Evolutionary conservation across 2,329 filamentous ascomycete species (phyloP), one percentile per base, ranked within the genome.

Genomic region (Colletotrichum somersetense): DNA sequence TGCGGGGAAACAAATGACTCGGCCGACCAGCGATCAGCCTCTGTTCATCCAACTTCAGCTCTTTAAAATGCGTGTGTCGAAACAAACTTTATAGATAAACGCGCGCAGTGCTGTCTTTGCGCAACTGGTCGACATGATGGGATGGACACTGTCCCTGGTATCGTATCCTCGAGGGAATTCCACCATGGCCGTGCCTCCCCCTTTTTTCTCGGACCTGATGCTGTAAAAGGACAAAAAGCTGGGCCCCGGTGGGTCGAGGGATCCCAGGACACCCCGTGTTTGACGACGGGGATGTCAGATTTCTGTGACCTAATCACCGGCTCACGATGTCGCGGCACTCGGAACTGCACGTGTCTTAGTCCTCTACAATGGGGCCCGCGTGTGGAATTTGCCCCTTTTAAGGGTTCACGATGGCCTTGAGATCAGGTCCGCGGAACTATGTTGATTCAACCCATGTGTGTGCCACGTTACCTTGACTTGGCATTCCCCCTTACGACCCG

Each of bases 1-100:
- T 23, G 50, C 38, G 50, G 62, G 26, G 38, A 42, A 8, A 33
- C 10, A 38, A 56, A 30, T 64, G 62, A 64, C 62, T 64, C 62
- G 26, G 18, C 18, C 12, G 55, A 4, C 1, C 18, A 23, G 10
- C n/a, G 38, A 55, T 64, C 62, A 35, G 38, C 50, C 5, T 55
- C 44, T 40, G 26, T 40, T 64, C 33, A 38, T 44, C 23, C 50
- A 11, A 64, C 62, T 46, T 56, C 50, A 46, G 23, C 46, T 12
- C 44, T 23, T 30, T 1, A 12, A 6, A 14, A 23, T 4, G 4
- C 4, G 4, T 10, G 38, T 1, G 6, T 3, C 33, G 18, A 16
- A 35, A 8, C 6, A 44, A 8, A 7, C 3, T 42, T 2, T 5
- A 16, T 5, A 2, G 38, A 23, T 2, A 33, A 44, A 23, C 11